These are phyloP conservation scores for Pyricularia sp. DNA, from an alignment of 2,329 filamentous ascomycete species.

Conservation along the genomic window DNA sequence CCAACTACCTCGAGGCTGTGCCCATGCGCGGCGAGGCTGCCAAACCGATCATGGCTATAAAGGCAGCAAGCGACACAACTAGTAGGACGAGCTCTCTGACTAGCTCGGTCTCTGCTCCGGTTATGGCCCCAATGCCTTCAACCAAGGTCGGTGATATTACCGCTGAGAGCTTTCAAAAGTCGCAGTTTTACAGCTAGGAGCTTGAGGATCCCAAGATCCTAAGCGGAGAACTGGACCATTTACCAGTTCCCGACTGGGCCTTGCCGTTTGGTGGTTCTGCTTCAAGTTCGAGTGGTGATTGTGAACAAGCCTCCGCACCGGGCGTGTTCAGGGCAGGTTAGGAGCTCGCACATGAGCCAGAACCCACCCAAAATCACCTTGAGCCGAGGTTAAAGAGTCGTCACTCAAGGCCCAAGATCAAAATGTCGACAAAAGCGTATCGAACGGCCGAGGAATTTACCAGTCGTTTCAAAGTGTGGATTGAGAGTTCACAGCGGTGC, in stretches of 20 bases:
- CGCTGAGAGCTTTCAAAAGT: slow-evolving; percentile 43
- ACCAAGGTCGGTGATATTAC: slow-evolving; percentile 40
- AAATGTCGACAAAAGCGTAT: not conserved
- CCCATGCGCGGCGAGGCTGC: slow-evolving; percentile 32
- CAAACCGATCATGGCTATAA: slow-evolving; percentile 25
- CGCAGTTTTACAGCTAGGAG: slow-evolving; percentile 41
- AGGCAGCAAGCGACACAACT: slow-evolving; percentile 31
- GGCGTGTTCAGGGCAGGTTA: not conserved
- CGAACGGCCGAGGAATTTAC: not conserved
- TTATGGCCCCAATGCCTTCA: slow-evolving; percentile 11
- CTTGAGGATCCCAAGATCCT: not conserved
- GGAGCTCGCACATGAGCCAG: not conserved
- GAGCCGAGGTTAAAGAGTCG: not conserved
- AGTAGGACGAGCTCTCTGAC: slow-evolving; percentile 37
- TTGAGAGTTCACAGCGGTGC: not conserved
- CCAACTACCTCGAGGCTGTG: slow-evolving; percentile 63
- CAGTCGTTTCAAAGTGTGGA: slow-evolving; percentile 1
- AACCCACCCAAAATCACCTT: not conserved
- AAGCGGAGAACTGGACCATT: not conserved
- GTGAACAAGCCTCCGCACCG: not conserved
- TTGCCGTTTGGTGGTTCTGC: not conserved
- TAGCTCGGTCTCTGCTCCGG: slow-evolving; percentile 21
- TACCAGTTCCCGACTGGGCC: not conserved
- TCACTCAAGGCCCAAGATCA: not conserved
- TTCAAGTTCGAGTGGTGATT: not conserved